Evolutionary conservation across 2,329 filamentous ascomycete genomes (phyloP), one percentile per base, ranked within the genome.

Genomic region (Pyrenophora graminea): DNA sequence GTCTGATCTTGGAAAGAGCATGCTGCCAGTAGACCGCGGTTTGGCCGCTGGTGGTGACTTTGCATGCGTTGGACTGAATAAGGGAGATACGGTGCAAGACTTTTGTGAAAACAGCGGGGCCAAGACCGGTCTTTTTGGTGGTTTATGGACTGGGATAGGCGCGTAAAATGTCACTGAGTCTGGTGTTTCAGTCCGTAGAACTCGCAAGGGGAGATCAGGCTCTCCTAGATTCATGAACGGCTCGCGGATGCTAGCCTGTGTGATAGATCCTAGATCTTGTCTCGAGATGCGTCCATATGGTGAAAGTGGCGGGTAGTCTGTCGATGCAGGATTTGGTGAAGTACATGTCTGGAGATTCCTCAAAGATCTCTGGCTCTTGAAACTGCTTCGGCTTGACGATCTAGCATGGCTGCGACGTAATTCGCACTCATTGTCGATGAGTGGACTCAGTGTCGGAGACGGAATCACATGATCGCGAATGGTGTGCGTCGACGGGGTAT

Each of bases 191-290:
- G 62, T 62, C 21, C 60, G 51, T 18, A 61, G 34, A 5, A 71
- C 62, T 15, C 64, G 63, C 3, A 71, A 55, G 15, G 66, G 59
- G 3, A 71, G 46, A 33, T 69, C 68, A 32, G 67, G 61, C 39
- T 70, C 67, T 40, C 67, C 65, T 2, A 62, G 55, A n/a, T 66
- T 63, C 12, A 53, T 43, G 33, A 62, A 66, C 1, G 63, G 60
- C 18, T 65, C 58, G 19, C 53, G 61, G 41, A 54, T 46, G 8
- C 41, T 12, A 2, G 57, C 43, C 12, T 62, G 53, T 5, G 25
- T 53, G 6, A 58, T 40, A 15, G 57, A 51, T 34, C 51, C 34
- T 3, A 52, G 48, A 32, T 41, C 55, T 17, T 42, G 41, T 32
- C 44, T 47, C 3, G 49, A 18, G n/a, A 40, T 27, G 17, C 40